phyloP scores from a whole-genome alignment of 169 alveolate genomes.

The Eimeria falciformis region DNA sequence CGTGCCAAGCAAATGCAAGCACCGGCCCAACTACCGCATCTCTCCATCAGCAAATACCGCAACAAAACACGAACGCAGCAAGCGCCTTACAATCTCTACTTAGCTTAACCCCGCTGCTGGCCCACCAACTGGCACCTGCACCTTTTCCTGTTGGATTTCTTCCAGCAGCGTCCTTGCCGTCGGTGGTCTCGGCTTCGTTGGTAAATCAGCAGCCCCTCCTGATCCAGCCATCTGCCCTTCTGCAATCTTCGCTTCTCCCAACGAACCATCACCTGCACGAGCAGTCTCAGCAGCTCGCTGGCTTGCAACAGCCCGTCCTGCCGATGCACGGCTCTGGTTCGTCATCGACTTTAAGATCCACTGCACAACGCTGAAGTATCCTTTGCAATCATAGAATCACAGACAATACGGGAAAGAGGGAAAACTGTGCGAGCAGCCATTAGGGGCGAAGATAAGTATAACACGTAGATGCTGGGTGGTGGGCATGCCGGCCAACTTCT shows the following conservation, averaged over 20 bases:
- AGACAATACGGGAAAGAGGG: too few species aligned
- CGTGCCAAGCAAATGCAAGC: too few species aligned
- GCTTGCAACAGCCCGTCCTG: not conserved
- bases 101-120: conserved; percentile 32
- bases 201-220: conserved; percentile 53
- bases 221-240: conserved; percentile 48
- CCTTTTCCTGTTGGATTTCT: conserved; percentile 1
- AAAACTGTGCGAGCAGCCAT: too few species aligned
- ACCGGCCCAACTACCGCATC: too few species aligned
- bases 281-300: conserved; percentile 6
- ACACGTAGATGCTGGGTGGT: too few species aligned
- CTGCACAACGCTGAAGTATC: too few species aligned
- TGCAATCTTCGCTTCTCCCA: conserved; percentile 19
- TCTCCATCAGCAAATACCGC: not conserved
- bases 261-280: conserved; percentile 1
- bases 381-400: too few species aligned
- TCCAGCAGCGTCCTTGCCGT: conserved; percentile 9
- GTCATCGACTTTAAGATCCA: not conserved
- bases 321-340: conserved; percentile 19
- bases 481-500: too few species aligned
- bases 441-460: too few species aligned
- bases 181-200: conserved; percentile 48
- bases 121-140: not conserved
- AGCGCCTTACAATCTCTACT: conserved; percentile 36
- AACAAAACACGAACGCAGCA: conserved; percentile 24